Conservation (phyloP, 2,329 filamentous ascomycete genomes). For the Exophiala phaeomuriformis region DNA sequence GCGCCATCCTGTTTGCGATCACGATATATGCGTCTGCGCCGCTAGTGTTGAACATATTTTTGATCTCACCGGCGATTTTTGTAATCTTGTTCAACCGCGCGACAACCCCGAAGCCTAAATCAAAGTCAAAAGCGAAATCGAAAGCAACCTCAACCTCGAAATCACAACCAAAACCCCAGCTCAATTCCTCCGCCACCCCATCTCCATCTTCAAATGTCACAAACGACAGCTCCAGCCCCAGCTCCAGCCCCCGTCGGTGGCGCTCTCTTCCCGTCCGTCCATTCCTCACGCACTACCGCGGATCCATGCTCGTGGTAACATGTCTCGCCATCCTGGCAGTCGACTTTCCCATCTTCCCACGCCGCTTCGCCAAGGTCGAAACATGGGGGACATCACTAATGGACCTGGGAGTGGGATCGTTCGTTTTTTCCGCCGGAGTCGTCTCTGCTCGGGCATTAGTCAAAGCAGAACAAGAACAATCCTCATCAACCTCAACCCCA, state of each 20-base stretch:
- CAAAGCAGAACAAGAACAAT: constrained; percentile 31
- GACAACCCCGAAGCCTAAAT: not conserved
- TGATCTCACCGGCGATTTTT: constrained; percentile 63
- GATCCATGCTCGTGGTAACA: constrained; percentile 83
- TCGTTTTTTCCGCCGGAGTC: constrained; percentile 88
- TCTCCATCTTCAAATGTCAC: not conserved
- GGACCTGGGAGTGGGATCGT: constrained; percentile 95
- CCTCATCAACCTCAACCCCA: not conserved
- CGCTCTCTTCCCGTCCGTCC: constrained; percentile 56
- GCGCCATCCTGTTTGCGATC: constrained; percentile 71
- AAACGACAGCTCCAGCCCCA: not conserved
- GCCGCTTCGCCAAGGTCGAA: constrained; percentile 94
- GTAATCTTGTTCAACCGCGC: constrained; percentile 36
- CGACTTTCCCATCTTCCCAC: constrained; percentile 86
- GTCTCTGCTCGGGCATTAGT: constrained; percentile 69
- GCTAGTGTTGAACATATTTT: constrained; percentile 64
- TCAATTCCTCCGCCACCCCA: not conserved
- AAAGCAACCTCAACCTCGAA: not conserved
- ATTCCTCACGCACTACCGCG: constrained; percentile 86
- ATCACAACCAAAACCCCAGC: not conserved
- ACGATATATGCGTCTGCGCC: constrained; percentile 76
- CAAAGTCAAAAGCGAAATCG: not conserved
- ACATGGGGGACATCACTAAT: constrained; percentile 99
- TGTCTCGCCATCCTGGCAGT: constrained; percentile 92
- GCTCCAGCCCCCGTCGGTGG: not conserved